Conservation (phyloP, 106 monocot species). For the Chionographis japonica region DNA sequence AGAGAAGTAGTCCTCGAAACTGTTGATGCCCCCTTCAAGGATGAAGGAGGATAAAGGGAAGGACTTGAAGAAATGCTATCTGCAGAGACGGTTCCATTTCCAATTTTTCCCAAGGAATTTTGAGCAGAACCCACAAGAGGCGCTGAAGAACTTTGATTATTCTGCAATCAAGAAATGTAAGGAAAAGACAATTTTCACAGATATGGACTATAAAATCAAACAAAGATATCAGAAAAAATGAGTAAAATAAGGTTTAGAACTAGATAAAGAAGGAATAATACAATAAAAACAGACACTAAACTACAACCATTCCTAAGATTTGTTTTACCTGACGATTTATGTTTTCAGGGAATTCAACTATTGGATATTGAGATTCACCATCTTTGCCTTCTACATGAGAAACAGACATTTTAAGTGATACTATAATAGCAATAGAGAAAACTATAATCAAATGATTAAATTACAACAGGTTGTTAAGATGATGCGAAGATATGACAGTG, state of each 20-base stretch:
- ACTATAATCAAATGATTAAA: no score
- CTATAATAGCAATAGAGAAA: neutral
- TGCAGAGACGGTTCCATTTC: conserved; percentile 14
- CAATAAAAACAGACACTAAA: no score
- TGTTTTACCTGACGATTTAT: conserved; percentile 43
- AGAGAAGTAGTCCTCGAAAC: conserved; percentile 20
- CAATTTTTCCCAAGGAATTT: conserved; percentile 12
- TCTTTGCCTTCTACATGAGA: conserved; percentile 44
- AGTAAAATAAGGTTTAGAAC: neutral
- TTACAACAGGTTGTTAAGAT: no score
- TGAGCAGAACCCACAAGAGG: conserved; percentile 16
- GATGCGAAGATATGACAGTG: no score
- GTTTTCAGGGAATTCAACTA: conserved; percentile 56
- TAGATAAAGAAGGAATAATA: neutral
- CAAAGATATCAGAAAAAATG: neutral
- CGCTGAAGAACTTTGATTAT: conserved; percentile 12
- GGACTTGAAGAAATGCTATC: conserved; percentile 7
- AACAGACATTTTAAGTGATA: neutral
- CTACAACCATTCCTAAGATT: neutral
- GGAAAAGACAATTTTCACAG: neutral
- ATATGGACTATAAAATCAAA: no score
- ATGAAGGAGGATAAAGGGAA: conserved; percentile 9
- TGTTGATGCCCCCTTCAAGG: conserved; percentile 16
- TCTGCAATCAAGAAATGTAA: conserved; percentile 8
- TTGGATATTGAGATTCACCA: conserved; percentile 43